Evolutionary conservation across 2,329 filamentous ascomycete genomes (phyloP).

Genomic region (Ploettnerulaceae sp.): DNA sequence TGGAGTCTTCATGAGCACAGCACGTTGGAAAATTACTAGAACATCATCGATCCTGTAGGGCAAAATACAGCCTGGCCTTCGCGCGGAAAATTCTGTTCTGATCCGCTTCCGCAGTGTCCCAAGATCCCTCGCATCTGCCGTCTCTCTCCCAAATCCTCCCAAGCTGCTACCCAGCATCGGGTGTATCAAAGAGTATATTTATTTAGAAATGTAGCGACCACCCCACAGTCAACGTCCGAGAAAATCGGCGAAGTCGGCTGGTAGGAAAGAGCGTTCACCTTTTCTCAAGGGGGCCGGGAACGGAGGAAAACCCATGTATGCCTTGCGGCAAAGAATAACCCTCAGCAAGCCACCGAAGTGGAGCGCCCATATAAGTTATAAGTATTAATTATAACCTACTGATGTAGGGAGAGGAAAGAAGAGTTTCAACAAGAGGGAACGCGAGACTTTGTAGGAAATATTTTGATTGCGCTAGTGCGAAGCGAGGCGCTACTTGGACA

Average conservation of each 20-base stretch:
- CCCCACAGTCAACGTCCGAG: slow-evolving; percentile 41
- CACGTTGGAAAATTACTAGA: too few species aligned
- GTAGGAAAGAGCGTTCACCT: slow-evolving; percentile 40
- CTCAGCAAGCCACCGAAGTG: slow-evolving; percentile 40
- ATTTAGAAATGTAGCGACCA: slow-evolving; percentile 36
- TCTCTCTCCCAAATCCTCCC: slow-evolving; percentile 1
- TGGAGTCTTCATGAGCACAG: too few species aligned
- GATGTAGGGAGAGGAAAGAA: slow-evolving; percentile 32
- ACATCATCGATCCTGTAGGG: too few species aligned
- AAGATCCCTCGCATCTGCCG: neutral
- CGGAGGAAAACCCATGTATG: slow-evolving; percentile 37
- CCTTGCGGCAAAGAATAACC: slow-evolving; percentile 31
- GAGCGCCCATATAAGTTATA: slow-evolving; percentile 36
- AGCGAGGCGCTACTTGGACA: neutral
- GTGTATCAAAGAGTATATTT: slow-evolving; percentile 1
- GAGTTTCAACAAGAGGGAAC: slow-evolving; percentile 9
- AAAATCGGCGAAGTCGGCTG: slow-evolving; percentile 36
- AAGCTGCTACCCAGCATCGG: neutral
- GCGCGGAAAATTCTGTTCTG: too few species aligned
- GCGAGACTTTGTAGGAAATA: neutral
- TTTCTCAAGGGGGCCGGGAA: slow-evolving; percentile 40
- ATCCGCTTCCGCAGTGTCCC: neutral
- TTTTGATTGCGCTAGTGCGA: too few species aligned
- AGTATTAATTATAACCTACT: slow-evolving; percentile 38
- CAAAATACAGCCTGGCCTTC: too few species aligned